Evolutionary conservation across 1,284 basidiomycete species (phyloP).

Genomic region (Coriolopsis trogii): DNA sequence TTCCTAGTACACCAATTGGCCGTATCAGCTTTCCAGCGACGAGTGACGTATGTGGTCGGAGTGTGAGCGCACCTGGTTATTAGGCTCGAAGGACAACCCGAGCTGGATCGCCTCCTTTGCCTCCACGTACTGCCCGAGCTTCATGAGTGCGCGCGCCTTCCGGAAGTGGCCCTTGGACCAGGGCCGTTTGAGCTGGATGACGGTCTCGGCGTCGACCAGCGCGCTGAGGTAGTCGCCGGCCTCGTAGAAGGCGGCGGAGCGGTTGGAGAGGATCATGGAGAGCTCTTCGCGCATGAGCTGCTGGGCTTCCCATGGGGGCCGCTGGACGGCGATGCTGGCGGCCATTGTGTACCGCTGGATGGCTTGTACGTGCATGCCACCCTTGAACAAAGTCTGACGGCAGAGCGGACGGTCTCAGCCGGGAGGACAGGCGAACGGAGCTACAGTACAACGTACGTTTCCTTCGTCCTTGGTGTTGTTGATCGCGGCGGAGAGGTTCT

Average conservation of each 20-base stretch:
- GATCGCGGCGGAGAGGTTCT: constrained; percentile 74
- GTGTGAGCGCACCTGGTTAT: constrained; percentile 63
- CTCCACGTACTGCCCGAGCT: constrained; percentile 72
- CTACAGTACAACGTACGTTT: constrained; percentile 63
- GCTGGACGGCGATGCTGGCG: constrained; percentile 78
- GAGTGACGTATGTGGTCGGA: no score
- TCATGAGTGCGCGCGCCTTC: constrained; percentile 86
- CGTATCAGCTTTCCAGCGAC: no score
- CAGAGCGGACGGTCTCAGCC: not conserved
- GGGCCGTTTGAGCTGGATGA: constrained; percentile 81
- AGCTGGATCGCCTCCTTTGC: constrained; percentile 83
- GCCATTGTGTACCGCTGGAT: constrained; percentile 86
- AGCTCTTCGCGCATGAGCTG: constrained; percentile 88
- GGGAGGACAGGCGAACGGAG: constrained; percentile 4
- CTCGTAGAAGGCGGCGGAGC: constrained; percentile 85
- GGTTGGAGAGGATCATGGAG: constrained; percentile 87
- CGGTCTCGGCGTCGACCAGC: constrained; percentile 89
- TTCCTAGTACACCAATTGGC: constrained; percentile 25
- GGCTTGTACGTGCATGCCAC: constrained; percentile 72
- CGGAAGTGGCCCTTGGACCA: constrained; percentile 98
- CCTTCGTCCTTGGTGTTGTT: constrained; percentile 87
- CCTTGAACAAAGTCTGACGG: constrained; percentile 74
- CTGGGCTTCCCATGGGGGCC: constrained; percentile 90
- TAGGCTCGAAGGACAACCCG: constrained; percentile 90
- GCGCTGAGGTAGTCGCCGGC: constrained; percentile 81